Base-by-base conservation (phyloP, 169 alveolate genomes). In the Plasmodium blacklocki region DNA sequence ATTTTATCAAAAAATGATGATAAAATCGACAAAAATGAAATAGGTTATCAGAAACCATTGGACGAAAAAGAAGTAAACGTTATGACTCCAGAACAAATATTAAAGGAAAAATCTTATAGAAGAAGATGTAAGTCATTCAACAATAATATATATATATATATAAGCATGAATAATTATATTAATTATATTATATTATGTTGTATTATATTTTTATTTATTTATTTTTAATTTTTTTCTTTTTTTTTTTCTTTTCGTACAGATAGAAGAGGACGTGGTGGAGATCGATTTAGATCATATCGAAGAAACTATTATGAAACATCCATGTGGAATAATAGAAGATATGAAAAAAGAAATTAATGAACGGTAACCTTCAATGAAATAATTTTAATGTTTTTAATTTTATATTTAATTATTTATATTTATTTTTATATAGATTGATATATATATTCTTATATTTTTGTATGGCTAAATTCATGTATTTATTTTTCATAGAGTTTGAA, bases 241-340 rank as follows among this genome's bases (percentile, higher is more conserved):
- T 63, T 49, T 21, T 50, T 66, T 64, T 15, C 56, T 21, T 52
- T 3, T 26, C 6, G 63, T 54, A 56, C 47, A 78, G 89, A 78
- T 78, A 78, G 89, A 23, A 32, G 78, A 76, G 54, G 88, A 78
- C 74, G 88, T 9, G 88, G 88, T 19, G 89, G 66, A 7, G 66
- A 70, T 43, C 52, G 49, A n/a, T 52, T 75, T 52, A 32, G 67
- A 19, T 45, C 68, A 15, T 78, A 78, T 58, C 75, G 89, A n/a
- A 78, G 74, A 71, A 45, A 26, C 15, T 78, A 78, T 47, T 66
- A 78, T 59, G 89, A 78, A 21, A 50, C 75, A n/a, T 70, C 89
- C 29, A 78, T 66, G 89, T 78, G 89, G 89, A 78, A 78, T 58
- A 78, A 78, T 45, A 78, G 78, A n/a, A 56, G 89, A 78, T 78